Percentiles rank a stretch among this genome's conserved stretches.
These are phyloP conservation scores for Leccinum fuscescens DNA, from an alignment of 1,284 basidiomycete genomes.

Conservation along the genomic window DNA sequence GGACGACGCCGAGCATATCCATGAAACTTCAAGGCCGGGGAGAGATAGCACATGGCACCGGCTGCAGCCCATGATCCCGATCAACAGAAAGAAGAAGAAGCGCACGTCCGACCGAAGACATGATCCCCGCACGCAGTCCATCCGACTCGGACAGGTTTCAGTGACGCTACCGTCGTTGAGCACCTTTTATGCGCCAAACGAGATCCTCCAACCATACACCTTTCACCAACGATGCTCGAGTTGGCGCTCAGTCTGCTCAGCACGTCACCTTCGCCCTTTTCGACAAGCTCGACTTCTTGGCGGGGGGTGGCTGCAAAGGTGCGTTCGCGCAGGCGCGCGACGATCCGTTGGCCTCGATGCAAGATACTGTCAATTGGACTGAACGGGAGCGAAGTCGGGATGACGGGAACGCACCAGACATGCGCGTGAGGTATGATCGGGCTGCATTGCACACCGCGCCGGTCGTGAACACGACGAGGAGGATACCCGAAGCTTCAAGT, in stretches of 20 bases:
- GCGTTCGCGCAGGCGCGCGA: conserved; percentile 81
- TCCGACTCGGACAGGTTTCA: conserved; percentile 65
- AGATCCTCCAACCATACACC: conserved; percentile 39
- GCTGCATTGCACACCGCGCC: conserved; percentile 89
- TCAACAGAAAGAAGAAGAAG: conserved; percentile 14
- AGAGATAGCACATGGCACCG: conserved; percentile 95
- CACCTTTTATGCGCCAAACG: not conserved
- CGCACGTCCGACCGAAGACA: conserved; percentile 85
- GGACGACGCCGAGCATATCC: conserved; percentile 88
- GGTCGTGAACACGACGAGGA: conserved; percentile 81
- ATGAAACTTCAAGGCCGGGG: conserved; percentile 83
- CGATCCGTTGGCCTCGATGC: conserved; percentile 79
- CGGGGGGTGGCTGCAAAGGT: conserved; percentile 84
- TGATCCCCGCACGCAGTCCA: conserved; percentile 83
- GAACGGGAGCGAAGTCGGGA: not conserved
- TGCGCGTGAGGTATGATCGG: conserved; percentile 86
- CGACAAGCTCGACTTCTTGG: conserved; percentile 92
- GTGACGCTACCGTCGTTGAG: conserved; percentile 64
- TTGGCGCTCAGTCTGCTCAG: conserved; percentile 90
- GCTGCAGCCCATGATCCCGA: conserved; percentile 45
- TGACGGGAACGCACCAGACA: conserved; percentile 52
- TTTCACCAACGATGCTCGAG: conserved; percentile 93
- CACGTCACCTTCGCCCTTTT: conserved; percentile 92
- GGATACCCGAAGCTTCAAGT: conserved; percentile 64
- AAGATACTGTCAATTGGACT: not conserved